Percentiles rank a stretch among this genome's conserved stretches.
phyloP scores from a whole-genome alignment of 257 asterid genomes.

The Mentha longifolia region DNA sequence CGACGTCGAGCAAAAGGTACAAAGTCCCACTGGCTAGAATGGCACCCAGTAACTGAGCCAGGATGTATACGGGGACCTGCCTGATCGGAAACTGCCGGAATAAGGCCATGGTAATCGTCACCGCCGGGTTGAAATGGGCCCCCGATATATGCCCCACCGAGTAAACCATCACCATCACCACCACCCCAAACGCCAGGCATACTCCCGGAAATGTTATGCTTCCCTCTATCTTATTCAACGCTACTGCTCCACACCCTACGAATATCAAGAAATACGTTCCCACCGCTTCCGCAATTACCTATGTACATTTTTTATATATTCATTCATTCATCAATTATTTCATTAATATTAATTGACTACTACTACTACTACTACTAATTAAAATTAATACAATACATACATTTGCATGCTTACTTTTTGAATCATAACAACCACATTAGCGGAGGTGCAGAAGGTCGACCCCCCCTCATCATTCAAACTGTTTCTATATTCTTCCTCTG shows the following conservation, averaged over 20 bases:
- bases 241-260: conserved; percentile 66
- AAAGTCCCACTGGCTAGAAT: conserved; percentile 68
- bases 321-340: no score
- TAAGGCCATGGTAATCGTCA: conserved; percentile 63
- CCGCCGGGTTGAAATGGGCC: no score
- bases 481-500: conserved; percentile 26
- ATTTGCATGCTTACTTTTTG: conserved; percentile 66
- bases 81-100: conserved; percentile 60
- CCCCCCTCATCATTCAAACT: conserved; percentile 34
- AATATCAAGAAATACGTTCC: conserved; percentile 71
- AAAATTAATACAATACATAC: no score
- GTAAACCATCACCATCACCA: conserved; percentile 67
- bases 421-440: conserved; percentile 46
- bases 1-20: conserved; percentile 54
- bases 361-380: no score
- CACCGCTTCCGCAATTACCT: conserved; percentile 62
- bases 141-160: conserved; percentile 75
- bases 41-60: conserved; percentile 59
- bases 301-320: no score
- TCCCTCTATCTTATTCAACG: conserved; percentile 58
- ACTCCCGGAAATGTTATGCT: conserved; percentile 66
- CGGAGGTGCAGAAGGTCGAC: conserved; percentile 43
- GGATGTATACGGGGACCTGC: conserved; percentile 65
- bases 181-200: conserved; percentile 57
- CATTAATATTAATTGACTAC: no score